Base-by-base conservation (phyloP, 768 basidiomycete genomes). In the Termitomyces sp. region DNA sequence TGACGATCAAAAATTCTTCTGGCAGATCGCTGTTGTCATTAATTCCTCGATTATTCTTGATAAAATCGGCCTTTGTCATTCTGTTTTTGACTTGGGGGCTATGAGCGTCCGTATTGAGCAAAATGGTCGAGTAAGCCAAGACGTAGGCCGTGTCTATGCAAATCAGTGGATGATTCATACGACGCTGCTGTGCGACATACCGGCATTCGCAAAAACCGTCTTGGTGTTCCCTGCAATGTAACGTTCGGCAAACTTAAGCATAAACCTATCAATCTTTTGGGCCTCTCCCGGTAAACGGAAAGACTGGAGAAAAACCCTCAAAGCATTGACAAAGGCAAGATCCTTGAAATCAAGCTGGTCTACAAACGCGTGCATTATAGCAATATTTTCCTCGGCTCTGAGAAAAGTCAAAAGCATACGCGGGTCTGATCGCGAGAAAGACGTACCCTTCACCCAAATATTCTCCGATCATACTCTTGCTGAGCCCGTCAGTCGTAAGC, bases 201-300 rank as follows among this genome's bases (percentile, higher is more conserved):
- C 95, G 64, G 97, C 97, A 70, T 98, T 98, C 49, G 91, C 89
- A 65, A 98, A 99, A 2, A 83, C 79, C 1, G 89, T 90, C 61
- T 86, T 81, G 0, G 84, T 71, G 68, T 98, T 98, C 54, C 87
- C 87, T 12, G 87, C 90, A 58, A 98, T 93, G 68, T 93, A 99
- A 35, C 94, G 83, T 68, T 98, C 95, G 9, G 97, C 96, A 65
- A 98, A 99, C 70, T 99, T 99, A 53, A 98, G 83, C 93, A 99
- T 95, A 73, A 84, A 98, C 9, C 97, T 86, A 78, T 99, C 97
- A 62, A 99, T 98, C 73, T 98, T 98, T 70, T 99, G 97, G 0
- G 93, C 77, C 71, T 99, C 97, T 43, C 97, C 97, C 7, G 97
- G 97, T 19, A 99, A 80, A 46, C 97, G 90, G 81, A 98, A 98